phyloP scores from a whole-genome alignment of 768 basidiomycete genomes.

The Jaapia argillacea region DNA sequence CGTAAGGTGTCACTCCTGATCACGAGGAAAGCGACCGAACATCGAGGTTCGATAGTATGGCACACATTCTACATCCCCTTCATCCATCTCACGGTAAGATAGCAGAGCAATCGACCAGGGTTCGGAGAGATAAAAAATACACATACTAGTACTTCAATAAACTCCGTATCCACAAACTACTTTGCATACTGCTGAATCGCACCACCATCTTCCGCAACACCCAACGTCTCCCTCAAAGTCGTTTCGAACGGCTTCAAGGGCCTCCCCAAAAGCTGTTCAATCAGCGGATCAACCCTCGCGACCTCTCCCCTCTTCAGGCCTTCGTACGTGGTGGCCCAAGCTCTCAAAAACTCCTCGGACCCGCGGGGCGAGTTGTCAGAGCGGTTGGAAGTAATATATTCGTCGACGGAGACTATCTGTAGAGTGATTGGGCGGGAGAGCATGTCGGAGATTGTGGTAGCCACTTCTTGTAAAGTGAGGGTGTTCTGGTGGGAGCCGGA shows the following conservation, averaged over 20 bases:
- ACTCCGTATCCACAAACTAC: no score
- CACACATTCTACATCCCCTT: no score
- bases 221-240: constrained; percentile 14
- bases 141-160: no score
- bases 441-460: constrained; percentile 11
- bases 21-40: no score
- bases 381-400: constrained; percentile 14
- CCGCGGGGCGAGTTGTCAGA: constrained; percentile 7
- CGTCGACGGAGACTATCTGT: constrained; percentile 14
- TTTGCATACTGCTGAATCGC: constrained; percentile 13
- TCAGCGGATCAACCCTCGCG: constrained; percentile 15
- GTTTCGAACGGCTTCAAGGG: constrained; percentile 16
- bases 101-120: no score
- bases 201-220: constrained; percentile 1
- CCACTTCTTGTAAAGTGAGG: constrained; percentile 17
- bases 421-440: constrained; percentile 11
- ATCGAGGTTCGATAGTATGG: no score
- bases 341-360: constrained; percentile 15
- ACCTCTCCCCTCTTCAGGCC: constrained; percentile 20
- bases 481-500: constrained; percentile 12
- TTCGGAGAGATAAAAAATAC: no score
- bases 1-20: no score
- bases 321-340: constrained; percentile 21
- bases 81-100: no score
- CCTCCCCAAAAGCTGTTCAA: constrained; percentile 19